These are phyloP conservation scores for Podospora bellae-mahoneyi DNA, from an alignment of 495 filamentous ascomycete genomes.

Conservation along the genomic window DNA sequence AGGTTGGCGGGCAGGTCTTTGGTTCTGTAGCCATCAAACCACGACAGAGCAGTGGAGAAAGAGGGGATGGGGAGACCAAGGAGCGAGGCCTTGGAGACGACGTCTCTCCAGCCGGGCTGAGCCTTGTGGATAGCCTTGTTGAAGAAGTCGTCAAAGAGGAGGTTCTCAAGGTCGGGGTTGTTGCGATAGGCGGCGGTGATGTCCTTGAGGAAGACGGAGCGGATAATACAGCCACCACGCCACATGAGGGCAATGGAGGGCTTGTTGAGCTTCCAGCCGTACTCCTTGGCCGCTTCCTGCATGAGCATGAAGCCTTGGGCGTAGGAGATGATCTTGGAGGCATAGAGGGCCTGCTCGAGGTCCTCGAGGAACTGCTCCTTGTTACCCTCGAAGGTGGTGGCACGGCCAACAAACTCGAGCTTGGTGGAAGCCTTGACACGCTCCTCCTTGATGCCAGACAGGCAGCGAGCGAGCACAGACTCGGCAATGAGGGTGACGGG, in stretches of 20 bases:
- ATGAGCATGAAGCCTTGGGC: conserved; percentile 99
- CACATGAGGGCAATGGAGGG: conserved; percentile 99
- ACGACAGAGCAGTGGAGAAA: conserved; percentile 92
- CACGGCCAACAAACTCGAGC: conserved; percentile 68
- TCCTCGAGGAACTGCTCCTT: conserved; percentile 90
- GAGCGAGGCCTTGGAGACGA: conserved; percentile 83
- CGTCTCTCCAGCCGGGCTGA: conserved; percentile 92
- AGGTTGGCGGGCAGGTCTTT: conserved; percentile 95
- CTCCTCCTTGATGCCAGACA: conserved; percentile 92
- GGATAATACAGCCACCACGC: conserved; percentile 99
- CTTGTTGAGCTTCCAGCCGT: conserved; percentile 98
- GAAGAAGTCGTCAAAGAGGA: conserved; percentile 98
- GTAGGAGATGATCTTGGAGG: conserved; percentile 99
- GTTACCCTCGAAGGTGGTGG: conserved; percentile 78
- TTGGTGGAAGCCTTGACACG: conserved; percentile 76
- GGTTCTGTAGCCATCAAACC: conserved; percentile 98
- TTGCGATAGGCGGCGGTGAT: conserved; percentile 96
- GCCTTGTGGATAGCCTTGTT: conserved; percentile 97
- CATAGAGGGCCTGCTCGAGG: conserved; percentile 97
- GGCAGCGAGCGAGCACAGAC: conserved; percentile 90
- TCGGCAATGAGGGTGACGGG: conserved; percentile 97
- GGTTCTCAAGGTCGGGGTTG: conserved; percentile 93
- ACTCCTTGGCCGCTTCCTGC: conserved; percentile 95
- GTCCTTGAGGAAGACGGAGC: conserved; percentile 99
- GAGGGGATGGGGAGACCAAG: conserved; percentile 93